Evolutionary conservation across 1,284 basidiomycete genomes (phyloP), one percentile per base, ranked within the genome.

Genomic region (Cutaneotrichosporon cutaneum): DNA sequence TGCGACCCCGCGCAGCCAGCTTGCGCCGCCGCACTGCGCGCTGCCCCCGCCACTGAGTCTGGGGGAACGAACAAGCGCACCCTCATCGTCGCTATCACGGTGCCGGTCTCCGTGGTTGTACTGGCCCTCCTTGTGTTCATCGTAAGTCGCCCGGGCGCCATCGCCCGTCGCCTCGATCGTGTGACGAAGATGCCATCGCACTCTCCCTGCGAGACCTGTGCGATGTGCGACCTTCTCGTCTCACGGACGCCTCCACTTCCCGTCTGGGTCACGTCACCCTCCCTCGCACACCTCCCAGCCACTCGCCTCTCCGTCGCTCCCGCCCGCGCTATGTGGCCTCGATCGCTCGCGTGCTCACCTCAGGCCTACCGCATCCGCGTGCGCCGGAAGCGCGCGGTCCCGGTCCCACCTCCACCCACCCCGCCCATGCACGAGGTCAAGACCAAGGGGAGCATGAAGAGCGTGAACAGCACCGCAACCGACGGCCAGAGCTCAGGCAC

Each of bases 401-500:
- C n/a, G 5, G 9, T 10, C n/a, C 26, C 32, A 22, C 18, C 16
- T 3, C 33, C 33, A 13, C 26, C 48, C 8, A 16, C 11, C 16
- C 18, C 26, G 26, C 21, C 52, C 13, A 16, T 39, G 10, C 52
- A 39, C 52, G 52, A 24, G 21, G 33, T 26, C 21, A 54, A 39
- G 16, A 21, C 33, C 21, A 54, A 54, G 21, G 35, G 52, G 21
- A 39, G 35, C 52, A 22, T 36, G 33, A 54, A 59, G 42, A 54
- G 59, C 35, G 30, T 45, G 26, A 56, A 30, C 21, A 48, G 47
- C 36, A 26, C 47, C 2, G 35, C 33, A 1, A 39, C 52, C 22
- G 52, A 54, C 24, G 33, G 35, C 6, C 33, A 39, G 33, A 54
- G 52, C 24, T 22, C 18, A 8, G 35, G 52, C 16, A 54, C 52